Evolutionary conservation across 495 filamentous ascomycete genomes (phyloP).

Genomic region (Xylaria grammica): DNA sequence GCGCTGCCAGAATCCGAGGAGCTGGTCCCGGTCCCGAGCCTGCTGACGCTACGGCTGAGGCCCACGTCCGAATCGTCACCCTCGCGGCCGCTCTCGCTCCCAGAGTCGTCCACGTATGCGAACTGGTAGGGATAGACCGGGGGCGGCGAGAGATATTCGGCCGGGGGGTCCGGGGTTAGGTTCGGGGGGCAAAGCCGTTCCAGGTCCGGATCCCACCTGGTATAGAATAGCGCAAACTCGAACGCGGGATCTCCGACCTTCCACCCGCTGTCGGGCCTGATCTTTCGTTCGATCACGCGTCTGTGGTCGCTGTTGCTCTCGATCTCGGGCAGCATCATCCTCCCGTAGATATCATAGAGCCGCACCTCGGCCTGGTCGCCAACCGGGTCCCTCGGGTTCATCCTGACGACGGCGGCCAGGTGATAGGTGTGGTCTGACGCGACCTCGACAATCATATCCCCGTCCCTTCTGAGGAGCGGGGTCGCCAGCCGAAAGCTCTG

Average conservation of each 20-base stretch:
- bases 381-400: neutral
- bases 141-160: too few relatives aligned
- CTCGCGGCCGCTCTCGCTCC: too few relatives aligned
- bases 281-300: neutral
- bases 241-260: neutral
- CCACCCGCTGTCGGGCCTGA: neutral
- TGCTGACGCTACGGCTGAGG: too few relatives aligned
- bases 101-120: too few relatives aligned
- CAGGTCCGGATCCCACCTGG: too few relatives aligned
- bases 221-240: conserved; percentile 5
- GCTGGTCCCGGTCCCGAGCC: too few relatives aligned
- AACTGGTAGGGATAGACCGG: too few relatives aligned
- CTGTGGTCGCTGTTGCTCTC: neutral
- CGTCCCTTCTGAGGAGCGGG: too few relatives aligned
- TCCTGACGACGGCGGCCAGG: neutral
- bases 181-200: too few relatives aligned
- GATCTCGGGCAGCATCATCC: neutral
- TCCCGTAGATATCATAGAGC: neutral
- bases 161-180: too few relatives aligned
- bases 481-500: neutral
- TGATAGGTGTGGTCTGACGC: neutral
- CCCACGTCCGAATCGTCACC: too few relatives aligned
- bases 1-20: too few relatives aligned
- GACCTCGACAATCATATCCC: neutral
- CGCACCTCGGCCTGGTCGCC: neutral